These are phyloP conservation scores for Bryoerythrophyllum caledonicum DNA, from an alignment of 225 moss, liverwort and hornwort species.

Conservation along the genomic window DNA sequence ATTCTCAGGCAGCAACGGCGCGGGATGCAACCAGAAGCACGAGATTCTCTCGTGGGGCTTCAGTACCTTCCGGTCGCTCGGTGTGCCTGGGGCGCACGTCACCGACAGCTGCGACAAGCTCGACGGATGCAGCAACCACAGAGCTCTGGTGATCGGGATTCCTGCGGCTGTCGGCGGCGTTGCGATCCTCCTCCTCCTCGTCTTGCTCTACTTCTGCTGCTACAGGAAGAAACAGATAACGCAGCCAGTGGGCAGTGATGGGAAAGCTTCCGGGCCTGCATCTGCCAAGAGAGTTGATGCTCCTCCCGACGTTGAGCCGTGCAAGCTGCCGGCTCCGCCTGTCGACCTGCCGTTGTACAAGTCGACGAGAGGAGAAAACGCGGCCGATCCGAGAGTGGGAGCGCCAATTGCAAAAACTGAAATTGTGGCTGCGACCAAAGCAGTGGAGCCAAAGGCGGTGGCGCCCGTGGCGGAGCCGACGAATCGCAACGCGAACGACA, in stretches of 20 bases:
- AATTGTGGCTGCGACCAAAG: too few species aligned
- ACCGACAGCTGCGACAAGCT: too few species aligned
- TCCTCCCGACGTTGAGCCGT: slow-evolving; percentile 13
- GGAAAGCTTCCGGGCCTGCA: slow-evolving; percentile 23
- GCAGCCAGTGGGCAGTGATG: slow-evolving; percentile 13
- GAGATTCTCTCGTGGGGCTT: slow-evolving; percentile 45
- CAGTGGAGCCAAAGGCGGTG: neutral
- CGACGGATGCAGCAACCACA: slow-evolving; percentile 25
- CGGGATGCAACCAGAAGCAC: slow-evolving; percentile 34
- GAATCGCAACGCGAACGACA: slow-evolving; percentile 26
- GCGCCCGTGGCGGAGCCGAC: slow-evolving; percentile 27
- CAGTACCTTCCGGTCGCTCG: slow-evolving; percentile 10
- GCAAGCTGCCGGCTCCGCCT: neutral
- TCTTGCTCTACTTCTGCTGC: slow-evolving; percentile 21
- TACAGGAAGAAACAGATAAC: slow-evolving; percentile 32
- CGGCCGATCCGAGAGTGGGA: neutral
- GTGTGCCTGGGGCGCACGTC: too few species aligned
- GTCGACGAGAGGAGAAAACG: neutral
- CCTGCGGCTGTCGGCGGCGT: slow-evolving; percentile 16
- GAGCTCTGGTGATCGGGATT: slow-evolving; percentile 28
- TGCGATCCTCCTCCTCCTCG: slow-evolving; percentile 17
- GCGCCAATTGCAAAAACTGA: neutral
- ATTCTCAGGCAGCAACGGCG: slow-evolving; percentile 47
- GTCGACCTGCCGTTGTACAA: slow-evolving; percentile 11
- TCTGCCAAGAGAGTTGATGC: slow-evolving; percentile 7